A percentile compares a stretch with the other conserved stretches of the same genome.
phyloP scores from a whole-genome alignment of 2,329 filamentous ascomycete species.

The Colletotrichum brevisporum region DNA sequence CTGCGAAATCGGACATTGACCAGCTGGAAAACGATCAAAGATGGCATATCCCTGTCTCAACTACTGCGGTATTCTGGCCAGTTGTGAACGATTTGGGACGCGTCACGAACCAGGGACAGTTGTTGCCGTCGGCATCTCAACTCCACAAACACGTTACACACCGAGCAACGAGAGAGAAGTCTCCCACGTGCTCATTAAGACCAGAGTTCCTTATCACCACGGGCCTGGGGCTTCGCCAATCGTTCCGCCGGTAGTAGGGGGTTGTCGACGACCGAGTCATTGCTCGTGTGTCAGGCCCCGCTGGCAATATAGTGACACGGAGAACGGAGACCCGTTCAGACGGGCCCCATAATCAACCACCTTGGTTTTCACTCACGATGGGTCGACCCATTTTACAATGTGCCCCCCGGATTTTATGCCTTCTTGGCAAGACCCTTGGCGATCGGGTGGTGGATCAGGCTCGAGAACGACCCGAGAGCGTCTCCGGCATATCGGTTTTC shows the following conservation, averaged over 20 bases:
- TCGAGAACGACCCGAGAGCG: neutral
- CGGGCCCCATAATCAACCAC: constrained; percentile 3
- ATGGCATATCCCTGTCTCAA: constrained; percentile 2
- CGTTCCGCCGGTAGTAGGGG: neutral
- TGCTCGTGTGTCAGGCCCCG: constrained; percentile 3
- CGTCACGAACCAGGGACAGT: neutral
- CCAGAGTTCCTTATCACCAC: neutral
- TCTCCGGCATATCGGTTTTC: constrained; percentile 14
- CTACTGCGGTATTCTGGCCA: neutral
- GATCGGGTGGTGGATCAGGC: constrained; percentile 15
- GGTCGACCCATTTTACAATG: neutral
- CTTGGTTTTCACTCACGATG: constrained; percentile 6
- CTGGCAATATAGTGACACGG: neutral
- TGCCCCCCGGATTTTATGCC: constrained; percentile 21
- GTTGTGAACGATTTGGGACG: constrained; percentile 1
- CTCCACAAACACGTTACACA: neutral
- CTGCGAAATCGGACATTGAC: neutral
- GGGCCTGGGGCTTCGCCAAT: constrained; percentile 7
- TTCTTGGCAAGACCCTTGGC: constrained; percentile 26
- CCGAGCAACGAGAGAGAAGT: neutral
- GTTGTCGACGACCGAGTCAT: constrained; percentile 24
- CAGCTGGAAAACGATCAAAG: neutral
- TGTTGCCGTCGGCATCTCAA: constrained; percentile 11
- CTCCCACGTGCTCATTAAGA: constrained; percentile 20
- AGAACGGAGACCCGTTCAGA: neutral